These are phyloP conservation scores for Trametes hirsuta DNA, from an alignment of 1,284 basidiomycete genomes.

Conservation along the genomic window DNA sequence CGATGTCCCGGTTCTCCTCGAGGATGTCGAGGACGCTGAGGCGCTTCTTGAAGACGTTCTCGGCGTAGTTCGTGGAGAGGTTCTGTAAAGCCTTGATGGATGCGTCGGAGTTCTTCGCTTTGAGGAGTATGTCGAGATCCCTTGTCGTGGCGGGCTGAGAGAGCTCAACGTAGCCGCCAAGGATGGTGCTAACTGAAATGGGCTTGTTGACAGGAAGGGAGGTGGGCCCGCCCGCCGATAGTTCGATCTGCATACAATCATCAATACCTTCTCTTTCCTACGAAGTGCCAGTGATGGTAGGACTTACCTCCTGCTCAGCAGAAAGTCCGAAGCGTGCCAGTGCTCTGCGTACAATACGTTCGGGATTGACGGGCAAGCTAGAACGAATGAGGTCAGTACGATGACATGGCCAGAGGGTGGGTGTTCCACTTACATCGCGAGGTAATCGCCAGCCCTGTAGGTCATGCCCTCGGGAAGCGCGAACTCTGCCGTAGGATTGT, in stretches of 20 bases:
- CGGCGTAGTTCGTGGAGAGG: slow-evolving; percentile 38
- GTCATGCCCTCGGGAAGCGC: slow-evolving; percentile 43
- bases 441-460: slow-evolving; percentile 50
- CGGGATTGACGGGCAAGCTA: slow-evolving; percentile 48
- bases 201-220: slow-evolving; percentile 46
- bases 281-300: no score
- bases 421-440: slow-evolving; percentile 42
- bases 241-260: slow-evolving; percentile 36
- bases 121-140: slow-evolving; percentile 37
- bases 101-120: slow-evolving; percentile 22
- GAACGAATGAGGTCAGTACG: neutral
- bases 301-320: slow-evolving; percentile 45
- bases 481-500: slow-evolving; percentile 35
- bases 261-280: neutral
- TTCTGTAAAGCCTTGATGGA: slow-evolving; percentile 29
- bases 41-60: slow-evolving; percentile 41
- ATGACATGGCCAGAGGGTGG: no score
- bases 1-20: slow-evolving; percentile 43
- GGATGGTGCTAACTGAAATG: slow-evolving; percentile 40
- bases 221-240: slow-evolving; percentile 43
- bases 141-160: slow-evolving; percentile 47
- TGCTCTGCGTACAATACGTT: slow-evolving; percentile 43
- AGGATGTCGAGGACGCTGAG: slow-evolving; percentile 51
- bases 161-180: slow-evolving; percentile 53
- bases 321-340: slow-evolving; percentile 44